Evolutionary conservation across 257 asterid genomes (phyloP).

Genomic region (Ajuga chamaepitys): DNA sequence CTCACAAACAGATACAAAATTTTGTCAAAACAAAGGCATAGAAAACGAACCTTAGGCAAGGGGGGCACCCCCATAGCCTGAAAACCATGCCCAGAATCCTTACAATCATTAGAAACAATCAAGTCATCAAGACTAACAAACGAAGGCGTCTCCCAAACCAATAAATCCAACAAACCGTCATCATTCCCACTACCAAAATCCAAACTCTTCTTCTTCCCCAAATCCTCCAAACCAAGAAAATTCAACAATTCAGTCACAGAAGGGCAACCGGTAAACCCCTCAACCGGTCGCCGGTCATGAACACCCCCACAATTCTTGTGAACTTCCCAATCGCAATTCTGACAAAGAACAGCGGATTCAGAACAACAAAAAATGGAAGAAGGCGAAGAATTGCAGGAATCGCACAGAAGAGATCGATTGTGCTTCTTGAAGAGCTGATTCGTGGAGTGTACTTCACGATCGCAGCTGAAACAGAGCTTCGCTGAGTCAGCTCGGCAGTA

Average conservation of each 20-base stretch:
- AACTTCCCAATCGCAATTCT: slow-evolving; percentile 91
- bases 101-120: slow-evolving; percentile 37
- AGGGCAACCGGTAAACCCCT: slow-evolving; percentile 79
- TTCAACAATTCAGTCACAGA: slow-evolving; percentile 45
- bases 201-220: slow-evolving; percentile 48
- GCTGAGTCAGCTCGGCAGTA: slow-evolving; percentile 96
- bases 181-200: slow-evolving; percentile 27
- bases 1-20: too few species aligned
- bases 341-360: slow-evolving; percentile 61
- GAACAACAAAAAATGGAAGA: slow-evolving; percentile 71
- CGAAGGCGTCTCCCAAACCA: slow-evolving; percentile 85
- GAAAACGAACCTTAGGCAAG: slow-evolving; percentile 70
- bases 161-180: slow-evolving; percentile 43
- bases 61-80: slow-evolving; percentile 93
- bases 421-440: slow-evolving; percentile 81
- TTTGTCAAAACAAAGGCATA: neutral
- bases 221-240: slow-evolving; percentile 68
- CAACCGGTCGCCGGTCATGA: slow-evolving; percentile 82
- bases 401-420: slow-evolving; percentile 73
- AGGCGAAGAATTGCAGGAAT: slow-evolving; percentile 60
- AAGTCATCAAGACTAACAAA: slow-evolving; percentile 70
- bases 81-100: slow-evolving; percentile 37
- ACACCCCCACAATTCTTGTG: slow-evolving; percentile 33
- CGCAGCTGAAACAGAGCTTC: slow-evolving; percentile 75
- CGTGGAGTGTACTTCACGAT: slow-evolving; percentile 80